A percentile compares a stretch with the other conserved stretches of the same genome.
Conservation (phyloP, 495 filamentous ascomycete species). For the Aspergillus indologenus region DNA sequence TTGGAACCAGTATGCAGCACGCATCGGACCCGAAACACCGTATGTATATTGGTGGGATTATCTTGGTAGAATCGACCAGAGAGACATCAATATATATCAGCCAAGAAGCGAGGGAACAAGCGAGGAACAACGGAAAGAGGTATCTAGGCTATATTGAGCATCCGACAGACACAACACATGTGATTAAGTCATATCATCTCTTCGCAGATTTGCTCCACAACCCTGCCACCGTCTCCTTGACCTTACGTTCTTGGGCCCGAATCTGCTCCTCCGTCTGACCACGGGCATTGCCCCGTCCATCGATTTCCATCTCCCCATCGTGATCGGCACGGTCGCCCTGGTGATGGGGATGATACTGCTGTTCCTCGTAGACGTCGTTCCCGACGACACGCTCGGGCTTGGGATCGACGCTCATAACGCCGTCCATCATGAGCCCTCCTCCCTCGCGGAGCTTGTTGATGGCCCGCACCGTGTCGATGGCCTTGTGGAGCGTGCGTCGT, state of each 20-base stretch:
- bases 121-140: background rate
- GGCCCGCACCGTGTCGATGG: conserved; percentile 96
- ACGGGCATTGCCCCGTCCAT: conserved; percentile 55
- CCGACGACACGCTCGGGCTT: conserved; percentile 51
- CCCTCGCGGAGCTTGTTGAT: conserved; percentile 95
- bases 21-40: too few species aligned
- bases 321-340: background rate
- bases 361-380: conserved; percentile 39
- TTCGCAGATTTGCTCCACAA: conserved; percentile 48
- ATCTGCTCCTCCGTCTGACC: conserved; percentile 67
- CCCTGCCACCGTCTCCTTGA: conserved; percentile 58
- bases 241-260: conserved; percentile 55
- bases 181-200: conserved; percentile 19
- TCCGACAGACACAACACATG: background rate
- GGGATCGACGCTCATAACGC: conserved; percentile 62
- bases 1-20: background rate
- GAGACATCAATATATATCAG: background rate
- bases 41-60: background rate
- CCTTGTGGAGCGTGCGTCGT: conserved; percentile 85
- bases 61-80: too few species aligned
- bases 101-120: background rate
- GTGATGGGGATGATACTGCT: conserved; percentile 17
- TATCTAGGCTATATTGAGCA: conserved; percentile 6
- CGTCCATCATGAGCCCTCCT: conserved; percentile 79
- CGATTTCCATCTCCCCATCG: conserved; percentile 47